Percentiles rank a stretch among this genome's conserved stretches.
Evolutionary conservation across 805 yeast species (phyloP).

Genomic region (Nakazawaea populi): DNA sequence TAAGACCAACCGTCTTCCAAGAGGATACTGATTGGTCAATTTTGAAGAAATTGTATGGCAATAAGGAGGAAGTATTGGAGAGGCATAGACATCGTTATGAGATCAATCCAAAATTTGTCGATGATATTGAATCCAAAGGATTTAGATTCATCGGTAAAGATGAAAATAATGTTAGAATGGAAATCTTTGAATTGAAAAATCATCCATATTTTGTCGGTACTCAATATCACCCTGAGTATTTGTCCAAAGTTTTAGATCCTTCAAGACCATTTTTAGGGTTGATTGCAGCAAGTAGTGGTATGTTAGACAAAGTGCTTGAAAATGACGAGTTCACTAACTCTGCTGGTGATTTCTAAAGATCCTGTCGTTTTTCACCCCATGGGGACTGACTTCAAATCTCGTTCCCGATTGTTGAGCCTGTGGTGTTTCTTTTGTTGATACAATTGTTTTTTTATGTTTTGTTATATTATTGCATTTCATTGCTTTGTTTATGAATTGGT

Average conservation of each 20-base stretch:
- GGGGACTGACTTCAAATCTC: neutral
- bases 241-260: slow-evolving; percentile 94
- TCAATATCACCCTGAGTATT: slow-evolving; percentile 97
- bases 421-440: too few relatives aligned
- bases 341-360: slow-evolving; percentile 23
- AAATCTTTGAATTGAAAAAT: slow-evolving; percentile 76
- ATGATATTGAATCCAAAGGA: slow-evolving; percentile 68
- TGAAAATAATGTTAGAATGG: slow-evolving; percentile 89
- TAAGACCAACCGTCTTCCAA: slow-evolving; percentile 83
- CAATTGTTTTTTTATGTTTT: neutral
- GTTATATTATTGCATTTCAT: neutral
- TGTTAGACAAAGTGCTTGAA: slow-evolving; percentile 58
- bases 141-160: slow-evolving; percentile 90
- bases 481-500: neutral
- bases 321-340: slow-evolving; percentile 27
- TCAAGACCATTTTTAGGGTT: slow-evolving; percentile 95
- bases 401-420: neutral
- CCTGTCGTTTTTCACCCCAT: neutral
- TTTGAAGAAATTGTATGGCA: slow-evolving; percentile 76
- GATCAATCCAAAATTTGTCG: slow-evolving; percentile 81
- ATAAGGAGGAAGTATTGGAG: slow-evolving; percentile 63
- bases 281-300: slow-evolving; percentile 89
- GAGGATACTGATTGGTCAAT: slow-evolving; percentile 58
- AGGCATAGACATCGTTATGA: slow-evolving; percentile 99
- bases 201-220: slow-evolving; percentile 94